A percentile compares a stretch with the other conserved stretches of the same genome.
These are phyloP conservation scores for Hymenoscyphus linearis DNA, from an alignment of 2,329 filamentous ascomycete species.

Conservation along the genomic window DNA sequence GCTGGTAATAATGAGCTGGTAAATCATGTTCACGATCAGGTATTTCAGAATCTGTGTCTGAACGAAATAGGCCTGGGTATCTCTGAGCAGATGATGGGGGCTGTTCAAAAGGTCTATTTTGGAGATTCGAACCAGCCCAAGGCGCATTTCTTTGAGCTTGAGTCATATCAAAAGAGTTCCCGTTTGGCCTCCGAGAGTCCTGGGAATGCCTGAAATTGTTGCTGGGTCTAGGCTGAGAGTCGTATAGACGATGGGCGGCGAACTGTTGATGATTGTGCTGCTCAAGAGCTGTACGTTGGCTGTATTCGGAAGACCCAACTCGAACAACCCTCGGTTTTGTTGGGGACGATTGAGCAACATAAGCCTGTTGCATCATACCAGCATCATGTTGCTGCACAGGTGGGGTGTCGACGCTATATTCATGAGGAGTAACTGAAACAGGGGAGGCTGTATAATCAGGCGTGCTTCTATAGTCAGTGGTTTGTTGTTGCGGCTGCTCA, in stretches of 20 bases:
- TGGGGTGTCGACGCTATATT: neutral
- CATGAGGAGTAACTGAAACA: neutral
- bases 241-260: neutral
- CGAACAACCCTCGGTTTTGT: slow-evolving; percentile 6
- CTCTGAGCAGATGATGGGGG: slow-evolving; percentile 48
- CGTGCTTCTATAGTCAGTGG: neutral
- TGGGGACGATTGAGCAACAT: neutral
- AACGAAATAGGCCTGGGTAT: slow-evolving; percentile 44
- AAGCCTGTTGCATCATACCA: neutral
- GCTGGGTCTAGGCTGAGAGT: neutral
- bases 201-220: slow-evolving; percentile 15
- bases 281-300: slow-evolving; percentile 4
- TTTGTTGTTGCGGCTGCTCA: neutral
- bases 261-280: slow-evolving; percentile 11
- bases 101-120: slow-evolving; percentile 32
- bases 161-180: slow-evolving; percentile 4
- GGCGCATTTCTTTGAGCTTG: slow-evolving; percentile 8
- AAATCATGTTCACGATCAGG: slow-evolving; percentile 17
- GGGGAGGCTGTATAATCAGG: neutral
- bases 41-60: slow-evolving; percentile 21
- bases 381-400: neutral
- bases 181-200: slow-evolving; percentile 24
- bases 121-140: slow-evolving; percentile 7
- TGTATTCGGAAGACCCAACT: slow-evolving; percentile 11
- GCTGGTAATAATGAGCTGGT: slow-evolving; percentile 27